These are phyloP conservation scores for Chlorencoelia australis DNA, from an alignment of 2,329 filamentous ascomycete genomes.

Conservation along the genomic window DNA sequence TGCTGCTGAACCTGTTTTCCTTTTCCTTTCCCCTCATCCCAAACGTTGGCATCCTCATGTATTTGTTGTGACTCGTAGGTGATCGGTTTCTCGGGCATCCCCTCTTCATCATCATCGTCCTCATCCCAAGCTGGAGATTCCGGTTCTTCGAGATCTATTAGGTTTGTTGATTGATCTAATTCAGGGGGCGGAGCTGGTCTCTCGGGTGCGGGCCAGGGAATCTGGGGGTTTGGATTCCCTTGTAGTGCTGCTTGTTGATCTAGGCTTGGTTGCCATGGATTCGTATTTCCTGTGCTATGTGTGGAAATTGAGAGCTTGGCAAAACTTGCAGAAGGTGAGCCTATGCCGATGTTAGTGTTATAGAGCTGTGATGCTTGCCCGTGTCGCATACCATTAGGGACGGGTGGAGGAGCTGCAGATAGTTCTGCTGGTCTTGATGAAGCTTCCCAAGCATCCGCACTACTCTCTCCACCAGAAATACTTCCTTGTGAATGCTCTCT, in stretches of 20 bases:
- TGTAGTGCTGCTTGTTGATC: too few species aligned
- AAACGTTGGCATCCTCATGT: constrained; percentile 20
- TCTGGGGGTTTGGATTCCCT: too few species aligned
- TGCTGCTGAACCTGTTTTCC: neutral
- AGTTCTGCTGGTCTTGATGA: constrained; percentile 9
- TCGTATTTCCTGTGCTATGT: constrained; percentile 19
- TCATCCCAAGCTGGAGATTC: constrained; percentile 27
- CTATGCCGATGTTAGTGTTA: too few species aligned
- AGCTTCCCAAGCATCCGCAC: constrained; percentile 21
- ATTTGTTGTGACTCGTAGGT: constrained; percentile 15
- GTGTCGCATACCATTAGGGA: constrained; percentile 14
- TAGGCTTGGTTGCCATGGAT: constrained; percentile 28
- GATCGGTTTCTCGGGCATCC: constrained; percentile 6
- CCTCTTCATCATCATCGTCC: constrained; percentile 14
- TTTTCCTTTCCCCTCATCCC: constrained; percentile 16
- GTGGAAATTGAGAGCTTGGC: constrained; percentile 18
- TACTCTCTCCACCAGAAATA: constrained; percentile 18
- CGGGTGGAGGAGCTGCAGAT: constrained; percentile 12
- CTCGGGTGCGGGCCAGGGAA: too few species aligned
- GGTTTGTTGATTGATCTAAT: constrained; percentile 13
- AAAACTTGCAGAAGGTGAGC: too few species aligned
- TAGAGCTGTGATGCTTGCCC: too few species aligned
- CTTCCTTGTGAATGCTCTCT: constrained; percentile 13
- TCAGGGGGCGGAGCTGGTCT: constrained; percentile 7
- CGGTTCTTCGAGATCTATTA: constrained; percentile 22